Base-by-base conservation (phyloP, 2,329 filamentous ascomycete genomes). In the Scedosporium aurantiacum region DNA sequence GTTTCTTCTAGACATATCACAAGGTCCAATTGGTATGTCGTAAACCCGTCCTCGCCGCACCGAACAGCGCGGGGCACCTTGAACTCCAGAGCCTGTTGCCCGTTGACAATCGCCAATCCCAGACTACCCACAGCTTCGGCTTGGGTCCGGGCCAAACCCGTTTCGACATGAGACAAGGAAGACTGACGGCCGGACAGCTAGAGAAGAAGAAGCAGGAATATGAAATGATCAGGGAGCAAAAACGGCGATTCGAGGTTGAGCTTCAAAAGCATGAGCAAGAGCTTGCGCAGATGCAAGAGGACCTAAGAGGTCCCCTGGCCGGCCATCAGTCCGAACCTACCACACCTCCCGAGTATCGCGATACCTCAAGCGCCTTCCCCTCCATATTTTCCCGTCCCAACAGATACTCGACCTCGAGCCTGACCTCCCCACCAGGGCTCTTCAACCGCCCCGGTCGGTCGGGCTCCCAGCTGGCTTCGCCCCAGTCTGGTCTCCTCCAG, bases 191-290 rank as follows among this genome's bases (percentile, higher is more conserved):
- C 63, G 58, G 62, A 63, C 74, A 97, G 92, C 84, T 96, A 71
- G 92, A 96, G 73, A 94, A 94, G 76, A 96, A 96, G 76, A 91
- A 91, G 70, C 79, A 90, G 70, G 91, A 96, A 73, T 95, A 95
- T 77, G 93, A 97, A 74, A 86, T 87, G 70, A 86, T 97, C 68
- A 85, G 90, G 66, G 90, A 96, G 74, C 90, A 96, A 73, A 91
- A 90, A 70, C 85, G 90, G 65, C 86, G 89, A 55, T 96, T 96
- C 69, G 91, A 97, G 75, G 86, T 89, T 66, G 91, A 97, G 73
- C 91, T 99, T 84, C 89, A 92, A 72, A 84, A 91, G 67, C 89
- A 94, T 70, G 90, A 92, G 71, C 83, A 88, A 67, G 91, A 96
- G 70, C 86, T 96, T 68, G 85, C 88, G 62, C 86, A 90, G 72